Evolutionary conservation across 2,329 filamentous ascomycete species (phyloP), one percentile per base, ranked within the genome.

Genomic region (Volutella citrinella): DNA sequence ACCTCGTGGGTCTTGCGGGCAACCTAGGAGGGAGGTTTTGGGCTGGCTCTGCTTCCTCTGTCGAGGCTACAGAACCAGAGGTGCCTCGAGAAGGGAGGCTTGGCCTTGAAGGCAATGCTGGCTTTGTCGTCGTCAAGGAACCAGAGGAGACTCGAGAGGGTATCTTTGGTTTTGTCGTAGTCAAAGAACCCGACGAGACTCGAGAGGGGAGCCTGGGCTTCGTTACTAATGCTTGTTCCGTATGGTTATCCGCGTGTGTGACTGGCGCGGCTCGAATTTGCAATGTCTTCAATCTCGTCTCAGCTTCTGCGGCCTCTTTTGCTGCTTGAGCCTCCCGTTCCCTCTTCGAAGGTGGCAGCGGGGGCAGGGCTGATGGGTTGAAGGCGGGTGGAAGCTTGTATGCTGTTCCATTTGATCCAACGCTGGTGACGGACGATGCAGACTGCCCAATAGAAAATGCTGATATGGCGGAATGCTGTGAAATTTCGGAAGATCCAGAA

Each of bases 401-500:
- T 11, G 61, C 46, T 5, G 57, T 42, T 8, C 61, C 68, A 15
- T 59, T 56, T 2, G 74, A 72, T 8, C 63, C 60, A 28, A 64
- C 59, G 46, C 69, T 79, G 0, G 72, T 68, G 15, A 62, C 63
- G 3, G 74, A 75, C 8, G 68, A 70, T 18, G 59, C 51, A 4
- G 62, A 60, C 6, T 61, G 61, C 20, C 64, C 68, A 25, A 75
- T 44, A 2, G 76, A 80, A 15, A 74, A 53, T 3, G 65, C 68
- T 5, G 78, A 81, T 12, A 74, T 51, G 10, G 65, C 66, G 7
- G 77, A 82, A 23, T 68, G 60, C 37, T 72, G 63, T 4, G 77
- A 81, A 10, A 70, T 49, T 19, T 76, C 75, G 4, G 78, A 82
- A 1, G 77, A 74, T 25, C 72, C 71, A 13, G 79, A 82, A 30